Evolutionary conservation across 768 basidiomycete genomes (phyloP).

Genomic region (Tricholoma flavovirens): DNA sequence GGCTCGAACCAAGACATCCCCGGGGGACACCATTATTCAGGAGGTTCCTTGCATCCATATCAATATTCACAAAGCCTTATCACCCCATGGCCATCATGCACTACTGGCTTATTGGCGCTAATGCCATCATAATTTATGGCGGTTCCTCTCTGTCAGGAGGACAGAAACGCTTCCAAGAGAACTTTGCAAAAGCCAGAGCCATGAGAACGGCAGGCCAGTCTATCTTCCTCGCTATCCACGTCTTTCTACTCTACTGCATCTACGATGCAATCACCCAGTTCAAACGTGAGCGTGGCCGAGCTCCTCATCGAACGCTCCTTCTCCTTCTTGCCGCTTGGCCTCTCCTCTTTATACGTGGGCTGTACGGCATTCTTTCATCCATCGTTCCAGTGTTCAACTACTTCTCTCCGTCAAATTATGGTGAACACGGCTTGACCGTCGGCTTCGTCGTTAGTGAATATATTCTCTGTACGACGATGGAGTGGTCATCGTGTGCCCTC

Average conservation of each 20-base stretch:
- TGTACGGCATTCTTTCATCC: constrained; percentile 26
- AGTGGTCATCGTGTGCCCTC: constrained; percentile 20
- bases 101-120: constrained; percentile 25
- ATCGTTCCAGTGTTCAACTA: constrained; percentile 21
- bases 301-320: constrained; percentile 23
- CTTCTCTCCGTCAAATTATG: constrained; percentile 20
- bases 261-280: constrained; percentile 21
- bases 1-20: constrained; percentile 27
- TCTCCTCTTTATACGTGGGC: constrained; percentile 27
- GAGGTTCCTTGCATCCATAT: constrained; percentile 19
- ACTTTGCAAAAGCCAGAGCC: constrained; percentile 20
- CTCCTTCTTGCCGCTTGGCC: constrained; percentile 26
- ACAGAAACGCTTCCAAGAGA: constrained; percentile 9
- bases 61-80: constrained; percentile 16
- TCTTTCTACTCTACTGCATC: constrained; percentile 20
- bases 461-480: constrained; percentile 22
- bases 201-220: constrained; percentile 26
- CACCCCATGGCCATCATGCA: constrained; percentile 28
- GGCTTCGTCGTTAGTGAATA: constrained; percentile 23
- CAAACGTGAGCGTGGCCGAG: constrained; percentile 11
- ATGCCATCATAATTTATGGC: constrained; percentile 27
- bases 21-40: constrained; percentile 12
- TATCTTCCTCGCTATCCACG: constrained; percentile 27
- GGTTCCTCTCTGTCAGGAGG: constrained; percentile 26
- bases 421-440: constrained; percentile 14